phyloP scores from a whole-genome alignment of 768 basidiomycete genomes.

The Podaxis rugospora region DNA sequence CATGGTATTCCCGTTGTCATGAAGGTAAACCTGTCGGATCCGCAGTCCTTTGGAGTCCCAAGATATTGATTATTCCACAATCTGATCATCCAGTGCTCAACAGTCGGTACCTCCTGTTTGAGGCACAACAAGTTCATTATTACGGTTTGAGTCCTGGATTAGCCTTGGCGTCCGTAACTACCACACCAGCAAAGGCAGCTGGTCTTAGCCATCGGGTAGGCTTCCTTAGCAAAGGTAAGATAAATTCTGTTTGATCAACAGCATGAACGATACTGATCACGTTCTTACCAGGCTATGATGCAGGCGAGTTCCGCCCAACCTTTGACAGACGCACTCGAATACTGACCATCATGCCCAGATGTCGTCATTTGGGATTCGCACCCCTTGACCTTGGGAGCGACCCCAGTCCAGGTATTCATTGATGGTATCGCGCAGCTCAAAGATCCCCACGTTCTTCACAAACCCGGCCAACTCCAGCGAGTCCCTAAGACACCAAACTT shows the following conservation, averaged over 20 bases:
- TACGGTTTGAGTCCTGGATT: conserved; percentile 56
- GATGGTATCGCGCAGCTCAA: conserved; percentile 72
- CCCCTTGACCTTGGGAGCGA: conserved; percentile 74
- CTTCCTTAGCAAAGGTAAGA: conserved; percentile 45
- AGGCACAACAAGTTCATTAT: conserved; percentile 67
- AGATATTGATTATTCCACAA: conserved; percentile 21
- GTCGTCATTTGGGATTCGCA: conserved; percentile 69
- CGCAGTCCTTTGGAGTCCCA: too few species aligned
- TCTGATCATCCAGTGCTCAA: conserved; percentile 55
- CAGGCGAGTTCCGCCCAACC: conserved; percentile 26
- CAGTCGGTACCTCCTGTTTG: conserved; percentile 63
- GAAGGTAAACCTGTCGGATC: conserved; percentile 45
- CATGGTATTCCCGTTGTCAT: conserved; percentile 64
- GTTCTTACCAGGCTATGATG: conserved; percentile 55
- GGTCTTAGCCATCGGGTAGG: conserved; percentile 72
- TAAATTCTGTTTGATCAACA: background rate
- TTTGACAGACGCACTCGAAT: background rate
- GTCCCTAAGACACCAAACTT: conserved; percentile 54
- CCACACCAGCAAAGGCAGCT: conserved; percentile 56
- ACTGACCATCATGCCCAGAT: conserved; percentile 25
- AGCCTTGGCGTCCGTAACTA: conserved; percentile 61
- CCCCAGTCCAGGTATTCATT: conserved; percentile 76
- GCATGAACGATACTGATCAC: conserved; percentile 1
- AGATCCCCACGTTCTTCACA: conserved; percentile 30
- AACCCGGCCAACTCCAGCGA: conserved; percentile 45